These are phyloP conservation scores for Trametes cinnabarina DNA, from an alignment of 768 basidiomycete species.

Conservation along the genomic window DNA sequence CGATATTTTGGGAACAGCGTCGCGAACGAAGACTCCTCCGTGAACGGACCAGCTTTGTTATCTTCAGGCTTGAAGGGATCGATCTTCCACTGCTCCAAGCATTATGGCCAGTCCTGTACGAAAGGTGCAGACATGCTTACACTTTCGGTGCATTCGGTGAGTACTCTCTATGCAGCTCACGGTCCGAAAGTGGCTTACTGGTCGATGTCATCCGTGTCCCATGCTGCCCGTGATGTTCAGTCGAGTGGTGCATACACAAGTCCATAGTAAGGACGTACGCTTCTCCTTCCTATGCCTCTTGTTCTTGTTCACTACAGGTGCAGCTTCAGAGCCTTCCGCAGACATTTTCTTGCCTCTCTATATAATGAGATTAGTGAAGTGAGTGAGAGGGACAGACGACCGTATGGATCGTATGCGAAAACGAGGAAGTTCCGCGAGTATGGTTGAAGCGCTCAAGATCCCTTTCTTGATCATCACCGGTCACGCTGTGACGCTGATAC, in stretches of 20 bases:
- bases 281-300: conserved; percentile 92
- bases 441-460: background rate
- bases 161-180: background rate
- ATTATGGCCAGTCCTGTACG: background rate
- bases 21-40: conserved; percentile 96
- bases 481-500: background rate
- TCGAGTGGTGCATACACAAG: background rate
- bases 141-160: conserved; percentile 23
- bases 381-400: too few species aligned
- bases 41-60: conserved; percentile 80
- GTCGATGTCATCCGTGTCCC: conserved; percentile 99
- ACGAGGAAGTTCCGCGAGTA: background rate
- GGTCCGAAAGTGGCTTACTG: conserved; percentile 62
- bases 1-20: conserved; percentile 98
- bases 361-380: too few species aligned
- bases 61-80: conserved; percentile 72
- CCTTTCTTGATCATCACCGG: background rate
- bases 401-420: background rate
- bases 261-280: conserved; percentile 54
- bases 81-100: conserved; percentile 66
- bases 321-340: conserved; percentile 14
- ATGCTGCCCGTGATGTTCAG: conserved; percentile 54
- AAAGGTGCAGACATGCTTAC: conserved; percentile 23
- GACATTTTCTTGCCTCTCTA: background rate
- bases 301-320: conserved; percentile 67